Evolutionary conservation across 352 stramenopile genomes (phyloP).

Genomic region (Globisporangium megalacanthum): DNA sequence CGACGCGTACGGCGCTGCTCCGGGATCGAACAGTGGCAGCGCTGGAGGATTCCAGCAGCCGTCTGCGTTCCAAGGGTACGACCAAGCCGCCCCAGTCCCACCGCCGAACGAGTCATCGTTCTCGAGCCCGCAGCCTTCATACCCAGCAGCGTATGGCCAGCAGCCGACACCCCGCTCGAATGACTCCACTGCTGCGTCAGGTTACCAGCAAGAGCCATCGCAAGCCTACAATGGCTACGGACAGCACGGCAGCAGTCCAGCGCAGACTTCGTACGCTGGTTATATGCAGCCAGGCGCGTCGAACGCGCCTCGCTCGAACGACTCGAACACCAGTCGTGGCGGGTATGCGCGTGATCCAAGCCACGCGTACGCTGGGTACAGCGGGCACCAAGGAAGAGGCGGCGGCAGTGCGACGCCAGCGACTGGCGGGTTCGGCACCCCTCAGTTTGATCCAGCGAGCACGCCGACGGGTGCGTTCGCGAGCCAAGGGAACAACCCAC

Average conservation of each 20-base stretch:
- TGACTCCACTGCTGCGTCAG: slow-evolving; percentile 1
- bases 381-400: slow-evolving; percentile 4
- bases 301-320: slow-evolving; percentile 14
- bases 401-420: neutral
- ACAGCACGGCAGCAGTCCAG: neutral
- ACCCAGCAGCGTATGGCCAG: slow-evolving; percentile 7
- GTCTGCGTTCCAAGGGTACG: slow-evolving; percentile 5
- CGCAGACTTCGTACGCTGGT: slow-evolving; percentile 2
- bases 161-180: slow-evolving; percentile 7
- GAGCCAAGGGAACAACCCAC: slow-evolving; percentile 15
- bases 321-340: slow-evolving; percentile 8
- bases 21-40: slow-evolving; percentile 2
- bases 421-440: neutral
- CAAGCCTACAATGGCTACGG: neutral
- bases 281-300: slow-evolving; percentile 3
- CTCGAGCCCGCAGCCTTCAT: slow-evolving; percentile 8
- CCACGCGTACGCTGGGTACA: slow-evolving; percentile 4
- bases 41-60: slow-evolving; percentile 3
- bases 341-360: neutral
- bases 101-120: slow-evolving; percentile 20
- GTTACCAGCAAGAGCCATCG: slow-evolving; percentile 1
- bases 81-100: slow-evolving; percentile 4
- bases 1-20: slow-evolving; percentile 8
- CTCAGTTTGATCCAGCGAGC: slow-evolving; percentile 7
- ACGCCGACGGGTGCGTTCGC: slow-evolving; percentile 22